Percentiles rank a stretch among this genome's conserved stretches.
Evolutionary conservation across 2,329 filamentous ascomycete species (phyloP).

Genomic region (Nemania abortiva): DNA sequence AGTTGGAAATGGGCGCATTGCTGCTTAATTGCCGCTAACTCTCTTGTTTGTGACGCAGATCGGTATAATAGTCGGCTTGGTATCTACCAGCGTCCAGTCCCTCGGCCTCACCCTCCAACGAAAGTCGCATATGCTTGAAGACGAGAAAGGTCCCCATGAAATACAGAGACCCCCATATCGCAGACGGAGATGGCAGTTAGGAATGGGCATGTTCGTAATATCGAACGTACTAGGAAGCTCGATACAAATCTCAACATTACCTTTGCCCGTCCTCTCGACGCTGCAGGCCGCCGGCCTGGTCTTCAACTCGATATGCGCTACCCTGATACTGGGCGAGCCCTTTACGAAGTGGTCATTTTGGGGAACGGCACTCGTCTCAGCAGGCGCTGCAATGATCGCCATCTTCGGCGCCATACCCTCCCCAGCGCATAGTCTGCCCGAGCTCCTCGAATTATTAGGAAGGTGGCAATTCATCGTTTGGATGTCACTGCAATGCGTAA

Average conservation of each 20-base stretch:
- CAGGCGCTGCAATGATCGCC: constrained; percentile 90
- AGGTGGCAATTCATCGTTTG: constrained; percentile 84
- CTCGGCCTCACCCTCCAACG: constrained; percentile 95
- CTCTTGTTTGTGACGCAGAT: constrained; percentile 66
- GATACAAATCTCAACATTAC: constrained; percentile 96
- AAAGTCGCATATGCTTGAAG: constrained; percentile 97
- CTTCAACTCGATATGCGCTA: constrained; percentile 98
- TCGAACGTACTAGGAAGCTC: constrained; percentile 95
- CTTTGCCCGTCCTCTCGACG: constrained; percentile 92
- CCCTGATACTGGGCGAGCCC: constrained; percentile 89
- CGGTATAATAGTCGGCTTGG: constrained; percentile 90
- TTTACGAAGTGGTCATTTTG: constrained; percentile 94
- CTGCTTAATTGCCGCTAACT: constrained; percentile 30
- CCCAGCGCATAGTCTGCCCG: constrained; percentile 86
- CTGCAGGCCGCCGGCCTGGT: constrained; percentile 95
- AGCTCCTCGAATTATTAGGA: constrained; percentile 81
- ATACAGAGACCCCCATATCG: constrained; percentile 87
- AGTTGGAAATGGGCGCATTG: background rate
- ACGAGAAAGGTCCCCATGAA: constrained; percentile 87
- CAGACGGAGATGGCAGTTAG: constrained; percentile 92
- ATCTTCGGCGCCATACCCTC: constrained; percentile 94
- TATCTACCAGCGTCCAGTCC: constrained; percentile 95
- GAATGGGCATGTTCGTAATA: constrained; percentile 96
- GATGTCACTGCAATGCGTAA: constrained; percentile 83
- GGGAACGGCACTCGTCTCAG: constrained; percentile 88